Evolutionary conservation across 2,329 filamentous ascomycete genomes (phyloP), one percentile per base, ranked within the genome.

Genomic region (Coniochaeta prunicola): DNA sequence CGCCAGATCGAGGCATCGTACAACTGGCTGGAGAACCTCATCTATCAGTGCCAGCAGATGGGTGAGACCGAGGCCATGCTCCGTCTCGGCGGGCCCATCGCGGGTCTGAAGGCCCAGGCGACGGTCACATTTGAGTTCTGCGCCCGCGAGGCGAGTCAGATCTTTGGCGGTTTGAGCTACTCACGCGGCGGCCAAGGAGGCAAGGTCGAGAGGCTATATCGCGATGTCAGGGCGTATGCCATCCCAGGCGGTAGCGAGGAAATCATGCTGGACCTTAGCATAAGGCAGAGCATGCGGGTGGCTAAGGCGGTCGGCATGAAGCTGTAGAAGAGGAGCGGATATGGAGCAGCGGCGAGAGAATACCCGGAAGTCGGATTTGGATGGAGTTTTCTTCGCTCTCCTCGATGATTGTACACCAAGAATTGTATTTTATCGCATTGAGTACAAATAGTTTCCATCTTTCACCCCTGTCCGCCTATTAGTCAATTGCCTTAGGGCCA

Each of bases 91-190:
- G 94, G 94, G 36, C 90, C 93, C 63, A 97, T 97, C 71, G 94
- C 94, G 56, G 82, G 89, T 36, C 83, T 97, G 68, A 99, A 99
- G 79, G 94, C 94, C 1, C 94, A 99, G 75, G 83, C 89, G 45
- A 99, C 94, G 1, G 84, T 91, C 2, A 97, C 92, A 0, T 99
- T 97, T 68, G 94, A 99, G 78, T 97, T 96, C 80, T 99, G 94
- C 76, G 94, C 94, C 33, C 84, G 93, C 61, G 94, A 99, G 77
- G 94, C 94, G 17, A 91, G 87, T 71, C 94, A 99, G 82, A 97
- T 99, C 74, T 99, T 97, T 68, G 94, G 94, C 61, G 94, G 94
- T 28, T 77, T 97, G 64, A 92, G 88, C 67, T 97, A 97, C 78
- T 92, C 87, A 60, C 85, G 93, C 48, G 94, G 94, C 59, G 94